Percentiles rank a stretch among this genome's conserved stretches.
Evolutionary conservation across 148 eudicot genomes (phyloP).

Genomic region (Salicornia ramosissima): DNA sequence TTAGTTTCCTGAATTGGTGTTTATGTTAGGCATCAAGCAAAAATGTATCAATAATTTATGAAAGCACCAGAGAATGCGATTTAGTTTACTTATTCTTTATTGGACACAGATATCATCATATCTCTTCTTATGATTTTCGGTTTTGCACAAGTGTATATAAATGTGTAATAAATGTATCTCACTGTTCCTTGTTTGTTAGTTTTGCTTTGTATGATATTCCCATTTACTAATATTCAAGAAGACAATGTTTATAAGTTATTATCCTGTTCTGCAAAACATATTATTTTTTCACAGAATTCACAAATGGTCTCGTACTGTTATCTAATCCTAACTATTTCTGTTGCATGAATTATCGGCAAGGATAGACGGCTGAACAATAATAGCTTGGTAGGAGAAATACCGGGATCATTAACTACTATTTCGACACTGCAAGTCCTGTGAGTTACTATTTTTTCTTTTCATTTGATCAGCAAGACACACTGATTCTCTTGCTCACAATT

Average conservation of each 20-base stretch:
- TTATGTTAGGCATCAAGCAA: too few species aligned
- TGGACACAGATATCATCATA: too few species aligned
- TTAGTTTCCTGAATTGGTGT: too few species aligned
- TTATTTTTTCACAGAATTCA: neutral
- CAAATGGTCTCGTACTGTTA: neutral
- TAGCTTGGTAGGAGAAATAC: slow-evolving; percentile 56
- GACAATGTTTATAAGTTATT: neutral
- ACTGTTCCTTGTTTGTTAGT: too few species aligned
- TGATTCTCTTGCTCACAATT: neutral
- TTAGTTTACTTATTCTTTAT: too few species aligned
- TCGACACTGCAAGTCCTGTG: slow-evolving; percentile 61
- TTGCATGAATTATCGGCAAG: slow-evolving; percentile 32
- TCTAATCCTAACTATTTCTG: slow-evolving; percentile 17
- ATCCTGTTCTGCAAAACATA: neutral
- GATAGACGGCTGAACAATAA: slow-evolving; percentile 80
- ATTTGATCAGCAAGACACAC: neutral
- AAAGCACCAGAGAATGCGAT: too few species aligned
- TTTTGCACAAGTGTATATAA: too few species aligned
- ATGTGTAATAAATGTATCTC: too few species aligned
- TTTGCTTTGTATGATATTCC: too few species aligned
- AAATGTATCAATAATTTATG: too few species aligned
- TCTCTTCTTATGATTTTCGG: too few species aligned
- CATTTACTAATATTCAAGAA: neutral
- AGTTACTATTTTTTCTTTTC: slow-evolving; percentile 25
- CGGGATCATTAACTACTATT: slow-evolving; percentile 50